These are phyloP conservation scores for Neonothopanus nambi DNA, from an alignment of 1,284 basidiomycete genomes.

Conservation along the genomic window DNA sequence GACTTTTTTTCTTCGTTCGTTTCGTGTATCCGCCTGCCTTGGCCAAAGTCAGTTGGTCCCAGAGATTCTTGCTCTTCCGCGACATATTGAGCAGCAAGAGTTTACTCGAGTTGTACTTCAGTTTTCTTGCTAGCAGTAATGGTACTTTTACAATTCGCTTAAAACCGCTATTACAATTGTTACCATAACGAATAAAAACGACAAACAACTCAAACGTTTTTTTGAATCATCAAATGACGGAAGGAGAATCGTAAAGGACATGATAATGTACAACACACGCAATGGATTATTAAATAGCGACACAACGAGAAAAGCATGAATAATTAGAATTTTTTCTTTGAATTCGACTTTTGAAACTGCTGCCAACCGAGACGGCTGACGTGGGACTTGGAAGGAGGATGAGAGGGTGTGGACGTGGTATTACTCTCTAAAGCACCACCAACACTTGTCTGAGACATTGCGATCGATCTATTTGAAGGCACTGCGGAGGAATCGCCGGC, in stretches of 20 bases:
- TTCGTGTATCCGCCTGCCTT: slow-evolving; percentile 2
- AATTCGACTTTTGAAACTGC: slow-evolving; percentile 46
- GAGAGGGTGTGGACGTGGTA: slow-evolving; percentile 22
- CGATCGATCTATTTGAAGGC: too few species aligned
- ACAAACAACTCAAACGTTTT: not conserved
- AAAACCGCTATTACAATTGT: not conserved
- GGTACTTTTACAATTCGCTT: not conserved
- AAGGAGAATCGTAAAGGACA: too few species aligned
- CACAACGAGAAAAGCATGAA: slow-evolving; percentile 7
- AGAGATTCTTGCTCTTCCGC: slow-evolving; percentile 1
- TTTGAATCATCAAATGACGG: slow-evolving; percentile 16
- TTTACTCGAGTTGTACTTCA: slow-evolving; percentile 1
- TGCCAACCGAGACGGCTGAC: slow-evolving; percentile 51
- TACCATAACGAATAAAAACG: not conserved
- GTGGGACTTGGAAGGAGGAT: slow-evolving; percentile 24
- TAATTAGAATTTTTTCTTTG: slow-evolving; percentile 12
- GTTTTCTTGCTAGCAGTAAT: not conserved
- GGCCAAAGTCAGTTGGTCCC: slow-evolving; percentile 10
- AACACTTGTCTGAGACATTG: too few species aligned
- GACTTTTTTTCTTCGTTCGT: not conserved
- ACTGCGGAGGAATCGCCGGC: slow-evolving; percentile 13
- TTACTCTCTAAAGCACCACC: not conserved
- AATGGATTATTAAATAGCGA: not conserved
- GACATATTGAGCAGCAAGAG: not conserved
- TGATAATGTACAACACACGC: not conserved